Evolutionary conservation across 2,329 filamentous ascomycete species (phyloP).

Genomic region (Claviceps purpurea): DNA sequence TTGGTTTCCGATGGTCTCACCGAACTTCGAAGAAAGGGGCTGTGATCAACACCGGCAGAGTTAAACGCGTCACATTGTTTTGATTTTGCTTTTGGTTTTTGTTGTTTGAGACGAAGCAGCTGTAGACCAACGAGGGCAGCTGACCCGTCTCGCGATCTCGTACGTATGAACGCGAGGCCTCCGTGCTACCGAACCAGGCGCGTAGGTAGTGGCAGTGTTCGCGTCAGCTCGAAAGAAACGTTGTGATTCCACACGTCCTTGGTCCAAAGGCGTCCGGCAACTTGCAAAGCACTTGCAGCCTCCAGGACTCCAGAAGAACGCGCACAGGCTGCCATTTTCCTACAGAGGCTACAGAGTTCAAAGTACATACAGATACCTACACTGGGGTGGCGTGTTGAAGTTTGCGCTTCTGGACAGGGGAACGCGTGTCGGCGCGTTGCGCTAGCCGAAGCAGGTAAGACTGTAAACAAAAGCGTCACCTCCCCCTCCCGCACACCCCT

Average conservation of each 20-base stretch:
- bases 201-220: background rate
- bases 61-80: background rate
- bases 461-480: slow-evolving; percentile 27
- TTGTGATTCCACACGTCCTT: no score
- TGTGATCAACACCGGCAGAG: background rate
- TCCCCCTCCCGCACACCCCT: slow-evolving; percentile 8
- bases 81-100: background rate
- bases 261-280: no score
- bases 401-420: slow-evolving; percentile 11
- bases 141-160: background rate
- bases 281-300: no score
- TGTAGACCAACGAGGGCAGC: slow-evolving; percentile 2
- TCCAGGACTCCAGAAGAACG: no score
- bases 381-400: slow-evolving; percentile 1
- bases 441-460: slow-evolving; percentile 17
- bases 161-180: background rate
- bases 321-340: no score
- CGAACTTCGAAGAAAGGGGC: background rate
- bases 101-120: slow-evolving; percentile 1
- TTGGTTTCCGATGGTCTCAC: background rate
- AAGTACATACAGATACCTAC: background rate
- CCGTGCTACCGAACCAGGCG: background rate
- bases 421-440: slow-evolving; percentile 21
- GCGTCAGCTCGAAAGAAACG: no score
- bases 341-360: background rate